Conservation (phyloP, 2,329 filamentous ascomycete genomes). For the Dothistroma septosporum region DNA sequence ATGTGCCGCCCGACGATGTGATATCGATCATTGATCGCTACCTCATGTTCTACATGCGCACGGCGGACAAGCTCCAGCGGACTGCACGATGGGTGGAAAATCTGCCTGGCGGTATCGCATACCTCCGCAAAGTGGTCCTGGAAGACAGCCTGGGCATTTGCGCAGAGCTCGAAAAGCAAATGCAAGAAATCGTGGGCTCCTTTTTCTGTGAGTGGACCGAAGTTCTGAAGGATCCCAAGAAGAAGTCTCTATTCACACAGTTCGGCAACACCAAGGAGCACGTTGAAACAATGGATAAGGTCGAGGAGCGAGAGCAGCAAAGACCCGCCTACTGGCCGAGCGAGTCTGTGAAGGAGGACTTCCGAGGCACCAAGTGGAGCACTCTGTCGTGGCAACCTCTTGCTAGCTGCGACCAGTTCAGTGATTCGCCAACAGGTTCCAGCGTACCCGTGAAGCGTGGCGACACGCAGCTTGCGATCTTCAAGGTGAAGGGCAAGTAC, state of each 20-base stretch:
- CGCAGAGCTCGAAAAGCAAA: slow-evolving; percentile 78
- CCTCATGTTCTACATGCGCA: slow-evolving; percentile 89
- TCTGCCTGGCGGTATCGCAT: slow-evolving; percentile 77
- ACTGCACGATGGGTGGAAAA: slow-evolving; percentile 85
- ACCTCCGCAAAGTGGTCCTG: slow-evolving; percentile 76
- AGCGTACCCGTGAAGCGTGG: slow-evolving; percentile 77
- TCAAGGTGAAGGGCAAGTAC: slow-evolving; percentile 74
- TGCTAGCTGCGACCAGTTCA: slow-evolving; percentile 66
- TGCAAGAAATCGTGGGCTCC: slow-evolving; percentile 75
- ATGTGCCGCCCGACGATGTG: slow-evolving; percentile 77
- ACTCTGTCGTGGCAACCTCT: slow-evolving; percentile 74
- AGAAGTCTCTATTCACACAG: slow-evolving; percentile 68
- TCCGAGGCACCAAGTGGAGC: slow-evolving; percentile 66
- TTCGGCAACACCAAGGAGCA: slow-evolving; percentile 79
- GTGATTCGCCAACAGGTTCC: slow-evolving; percentile 64
- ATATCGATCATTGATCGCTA: slow-evolving; percentile 83
- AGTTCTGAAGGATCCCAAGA: slow-evolving; percentile 65
- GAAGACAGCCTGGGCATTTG: slow-evolving; percentile 83
- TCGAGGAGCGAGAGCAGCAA: slow-evolving; percentile 67
- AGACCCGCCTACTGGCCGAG: slow-evolving; percentile 75
- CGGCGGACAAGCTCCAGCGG: slow-evolving; percentile 82
- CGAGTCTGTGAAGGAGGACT: slow-evolving; percentile 64
- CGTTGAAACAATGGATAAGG: slow-evolving; percentile 61
- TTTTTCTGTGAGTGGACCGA: slow-evolving; percentile 94
- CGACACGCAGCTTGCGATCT: slow-evolving; percentile 83